Evolutionary conservation across 305 asterid genomes (phyloP).

Genomic region (Rubia peregrina): DNA sequence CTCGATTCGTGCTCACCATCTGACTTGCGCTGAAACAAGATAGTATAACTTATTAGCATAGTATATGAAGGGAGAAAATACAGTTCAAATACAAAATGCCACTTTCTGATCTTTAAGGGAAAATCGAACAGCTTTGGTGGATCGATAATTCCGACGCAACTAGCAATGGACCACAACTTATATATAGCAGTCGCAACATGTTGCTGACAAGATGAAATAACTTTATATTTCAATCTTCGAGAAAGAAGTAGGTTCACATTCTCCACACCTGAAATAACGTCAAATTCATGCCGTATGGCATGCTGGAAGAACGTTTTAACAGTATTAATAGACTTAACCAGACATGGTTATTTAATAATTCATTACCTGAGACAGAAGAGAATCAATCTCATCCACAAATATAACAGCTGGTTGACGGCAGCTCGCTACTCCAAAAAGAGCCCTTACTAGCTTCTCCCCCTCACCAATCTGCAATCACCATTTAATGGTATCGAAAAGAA

Average conservation of each 20-base stretch:
- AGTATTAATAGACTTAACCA: neutral
- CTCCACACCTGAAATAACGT: neutral
- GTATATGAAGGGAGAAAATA: conserved; percentile 11
- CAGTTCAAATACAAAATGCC: neutral
- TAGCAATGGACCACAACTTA: neutral
- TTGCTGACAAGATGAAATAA: neutral
- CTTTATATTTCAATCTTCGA: neutral
- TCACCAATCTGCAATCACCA: conserved; percentile 76
- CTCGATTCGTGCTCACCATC: conserved; percentile 99
- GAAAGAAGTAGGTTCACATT: neutral
- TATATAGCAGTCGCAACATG: neutral
- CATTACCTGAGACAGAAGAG: conserved; percentile 88
- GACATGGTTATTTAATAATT: neutral
- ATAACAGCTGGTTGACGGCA: conserved; percentile 98
- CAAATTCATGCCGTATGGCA: neutral
- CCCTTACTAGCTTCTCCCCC: conserved; percentile 98
- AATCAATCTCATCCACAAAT: conserved; percentile 94
- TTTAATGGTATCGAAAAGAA: conserved; percentile 2
- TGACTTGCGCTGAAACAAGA: conserved; percentile 83
- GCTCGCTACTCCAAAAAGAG: conserved; percentile 97
- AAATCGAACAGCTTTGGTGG: neutral
- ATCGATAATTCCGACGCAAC: neutral
- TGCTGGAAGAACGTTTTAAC: neutral
- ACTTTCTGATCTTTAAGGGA: neutral
- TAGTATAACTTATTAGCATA: conserved; percentile 11